Percentiles rank a stretch among this genome's conserved stretches.
phyloP scores from a whole-genome alignment of 345 rosid species.

The Cardamine chenopodiifolia region DNA sequence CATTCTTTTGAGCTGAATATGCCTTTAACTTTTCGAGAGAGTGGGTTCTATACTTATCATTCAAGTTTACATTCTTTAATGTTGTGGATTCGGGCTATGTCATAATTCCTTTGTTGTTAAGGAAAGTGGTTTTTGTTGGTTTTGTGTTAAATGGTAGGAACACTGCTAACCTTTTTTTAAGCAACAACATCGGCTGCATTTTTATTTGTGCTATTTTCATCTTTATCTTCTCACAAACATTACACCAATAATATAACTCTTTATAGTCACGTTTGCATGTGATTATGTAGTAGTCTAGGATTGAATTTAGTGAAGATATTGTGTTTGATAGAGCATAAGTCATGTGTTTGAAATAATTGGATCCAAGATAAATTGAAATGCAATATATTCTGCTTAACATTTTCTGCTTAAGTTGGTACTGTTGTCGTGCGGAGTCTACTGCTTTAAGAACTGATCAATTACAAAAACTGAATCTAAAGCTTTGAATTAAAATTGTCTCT shows the following conservation, averaged over 20 bases:
- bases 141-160: constrained; percentile 34
- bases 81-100: constrained; percentile 33
- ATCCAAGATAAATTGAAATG: neutral
- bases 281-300: constrained; percentile 18
- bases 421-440: no score
- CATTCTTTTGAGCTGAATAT: no score
- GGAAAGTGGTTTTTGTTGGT: constrained; percentile 43
- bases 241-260: constrained; percentile 14
- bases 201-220: constrained; percentile 35
- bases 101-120: constrained; percentile 47
- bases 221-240: constrained; percentile 33
- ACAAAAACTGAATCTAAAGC: no score
- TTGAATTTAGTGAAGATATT: neutral
- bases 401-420: no score
- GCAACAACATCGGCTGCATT: constrained; percentile 42
- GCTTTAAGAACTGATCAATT: no score
- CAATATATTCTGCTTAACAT: no score
- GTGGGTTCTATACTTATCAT: constrained; percentile 23
- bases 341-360: neutral
- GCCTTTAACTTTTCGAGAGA: no score
- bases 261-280: constrained; percentile 4
- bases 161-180: constrained; percentile 38
- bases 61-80: constrained; percentile 32
- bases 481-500: no score
- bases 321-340: neutral